Percentiles rank a stretch among this genome's conserved stretches.
Conservation (phyloP, 2,329 filamentous ascomycete species). For the Alternaria sp. region DNA sequence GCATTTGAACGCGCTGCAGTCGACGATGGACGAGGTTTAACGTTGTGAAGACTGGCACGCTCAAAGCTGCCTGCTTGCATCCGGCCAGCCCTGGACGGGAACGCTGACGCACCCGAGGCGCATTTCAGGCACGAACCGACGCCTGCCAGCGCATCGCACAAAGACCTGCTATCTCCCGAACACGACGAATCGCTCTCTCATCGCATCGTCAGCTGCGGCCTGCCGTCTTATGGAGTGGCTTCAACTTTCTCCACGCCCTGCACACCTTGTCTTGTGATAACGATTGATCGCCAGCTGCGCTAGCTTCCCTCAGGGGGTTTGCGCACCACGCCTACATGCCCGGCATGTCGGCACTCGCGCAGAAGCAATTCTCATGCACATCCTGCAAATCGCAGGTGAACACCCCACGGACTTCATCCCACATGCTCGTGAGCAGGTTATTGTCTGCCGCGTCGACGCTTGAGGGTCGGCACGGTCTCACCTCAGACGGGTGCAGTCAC, state of each 20-base stretch:
- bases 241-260: background rate
- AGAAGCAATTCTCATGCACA: slow-evolving; percentile 2
- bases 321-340: background rate
- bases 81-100: slow-evolving; percentile 1
- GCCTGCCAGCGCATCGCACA: slow-evolving; percentile 28
- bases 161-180: background rate
- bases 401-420: background rate
- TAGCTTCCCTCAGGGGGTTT: background rate
- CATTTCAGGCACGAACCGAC: slow-evolving; percentile 22
- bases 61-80: background rate
- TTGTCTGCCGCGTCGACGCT: background rate
- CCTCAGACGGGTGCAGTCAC: slow-evolving; percentile 7
- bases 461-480: slow-evolving; percentile 16
- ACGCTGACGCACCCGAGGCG: slow-evolving; percentile 12
- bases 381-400: background rate
- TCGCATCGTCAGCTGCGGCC: slow-evolving; percentile 5
- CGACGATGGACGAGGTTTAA: slow-evolving; percentile 8
- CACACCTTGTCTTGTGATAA: background rate
- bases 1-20: slow-evolving; percentile 32
- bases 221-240: background rate
- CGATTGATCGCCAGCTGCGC: background rate
- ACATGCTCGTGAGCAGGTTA: background rate
- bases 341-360: background rate
- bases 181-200: background rate
- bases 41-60: background rate